Evolutionary conservation across 2,329 filamentous ascomycete species (phyloP), one percentile per base, ranked within the genome.

Genomic region (Niveomyces coronatus): DNA sequence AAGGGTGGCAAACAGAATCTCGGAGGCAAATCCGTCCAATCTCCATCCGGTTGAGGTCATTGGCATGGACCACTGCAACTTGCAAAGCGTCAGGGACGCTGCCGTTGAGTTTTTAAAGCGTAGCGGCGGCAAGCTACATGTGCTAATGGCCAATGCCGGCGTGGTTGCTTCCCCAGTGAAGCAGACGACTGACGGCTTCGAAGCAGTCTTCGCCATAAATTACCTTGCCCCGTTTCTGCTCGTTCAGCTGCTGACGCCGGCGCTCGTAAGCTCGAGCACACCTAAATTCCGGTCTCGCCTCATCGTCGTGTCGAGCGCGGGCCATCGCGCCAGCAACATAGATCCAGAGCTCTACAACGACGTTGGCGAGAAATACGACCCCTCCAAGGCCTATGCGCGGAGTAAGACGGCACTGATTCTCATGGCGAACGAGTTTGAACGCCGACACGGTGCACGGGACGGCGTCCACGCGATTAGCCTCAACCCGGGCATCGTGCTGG

Each of bases 191-290:
- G 50, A 52, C 13, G 51, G 49, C 9, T 44, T 47, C 22, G 53
- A 55, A 45, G 49, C 50, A 0, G 70, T 75, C 40, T 67, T 76
- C 42, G 70, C 62, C 23, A 65, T 61, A 6, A 74, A 75, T 48
- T 64, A 76, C 47, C 53, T 77, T 2, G 61, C 55, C 8, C 67
- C 74, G 45, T 76, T 75, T 53, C 59, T 74, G 0, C 58, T 76
- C 13, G 65, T 70, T 46, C 55, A 68, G 10, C 57, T 72, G 0
- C 54, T 76, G 19, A 65, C 65, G 18, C 50, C 58, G 0, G 48
- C 58, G 0, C 49, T 75, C 6, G 49, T 72, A 0, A 45, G 55
- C 0, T 57, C 58, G 4, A 46, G 58, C 1, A 63, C 58, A 0
- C 50, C 61, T 0, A 44, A 49, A 0, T 68, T 65, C 37, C 49